Base-by-base conservation (phyloP, 1,284 basidiomycete genomes). In the Cutaneotrichosporon cyanovorans region DNA sequence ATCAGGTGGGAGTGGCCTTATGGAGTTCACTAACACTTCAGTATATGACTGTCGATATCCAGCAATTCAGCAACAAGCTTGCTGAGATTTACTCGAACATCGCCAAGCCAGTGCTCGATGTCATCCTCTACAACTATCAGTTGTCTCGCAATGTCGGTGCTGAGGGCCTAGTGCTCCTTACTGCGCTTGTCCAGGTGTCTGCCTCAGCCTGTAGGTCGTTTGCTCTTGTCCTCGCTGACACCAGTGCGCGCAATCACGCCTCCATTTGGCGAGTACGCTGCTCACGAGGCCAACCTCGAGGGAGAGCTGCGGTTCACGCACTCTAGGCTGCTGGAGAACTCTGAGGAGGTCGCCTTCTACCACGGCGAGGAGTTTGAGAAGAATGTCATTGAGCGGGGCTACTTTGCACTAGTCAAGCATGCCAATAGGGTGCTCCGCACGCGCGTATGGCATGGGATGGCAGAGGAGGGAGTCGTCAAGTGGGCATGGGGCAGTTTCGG, bases 401-500 rank as follows among this genome's bases (percentile, higher is more conserved):
- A 95, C 71, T 87, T 87, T 46, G 81, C 81, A 5, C 76, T 95
- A 23, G 79, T 96, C 57, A 85, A 83, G 66, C 93, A 98, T 61
- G 85, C 92, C 68, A 87, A 87, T 62, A 78, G 80, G 46, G 84
- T 95, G 3, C 77, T 93, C 60, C 74, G 79, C 37, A 82, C 85
- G 51, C 78, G 85, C 23, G 87, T 93, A 76, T 88, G 85, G 81
- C 90, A 95, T 69, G 83, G 85, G 2, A 88, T 91, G 71, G 79
- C 83, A 8, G 91, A 96, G 67, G 93, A 98, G 69, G 90, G 90
- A 2, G 84, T 98, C 48, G 85, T 97, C 63, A 97, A 97, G 72
- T 93, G 92, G 92, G 67, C 92, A 14, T 97, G 93, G 93, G 92
- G 92, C 56, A 85, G 84, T 63, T 85, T 95, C 63, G 92, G 92